Base-by-base conservation (phyloP, 345 rosid genomes). In the Syzygium aqueum region DNA sequence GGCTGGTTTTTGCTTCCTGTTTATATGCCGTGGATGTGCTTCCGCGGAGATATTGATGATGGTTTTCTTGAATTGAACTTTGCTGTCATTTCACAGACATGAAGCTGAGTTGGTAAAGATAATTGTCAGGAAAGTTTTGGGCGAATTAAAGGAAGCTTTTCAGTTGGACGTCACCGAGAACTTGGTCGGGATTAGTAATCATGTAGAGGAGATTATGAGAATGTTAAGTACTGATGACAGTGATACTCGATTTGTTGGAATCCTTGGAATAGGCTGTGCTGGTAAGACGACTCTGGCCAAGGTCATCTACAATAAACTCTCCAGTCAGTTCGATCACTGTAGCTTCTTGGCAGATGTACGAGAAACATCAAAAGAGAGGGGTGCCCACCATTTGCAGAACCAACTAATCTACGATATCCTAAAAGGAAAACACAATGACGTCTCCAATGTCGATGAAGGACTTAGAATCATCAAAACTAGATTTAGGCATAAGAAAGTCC, bases 231-330 rank as follows among this genome's bases (percentile, higher is more conserved):
- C 22, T 22, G 53, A 59, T 37, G 56, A 28, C 12, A n/a, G 7
- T 13, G 85, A 78, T 19, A 85, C 84, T 22, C 6, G 54, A 17
- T 2, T 57, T n/a, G 40, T 87, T 37, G 88, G 77, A 40, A 80
- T 87, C 25, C 28, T 57, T 5, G 85, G 88, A 6, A n/a, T 54
- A 21, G 85, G 88, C 7, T 61, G 85, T 50, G 52, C 57, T 43
- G 85, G 88, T 11, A 87, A 83, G 85, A 87, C 82, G 11, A 57
- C 88, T 56, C 80, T 87, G 49, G 88, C 88, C 11, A 87, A 50
- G 85, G 28, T 46, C 53, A 49, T 87, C 50, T 87, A 80, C 46
- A 53, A 87, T 67, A 17, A 46, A 23, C 23, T 87, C 25, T 87
- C 56, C 10, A 9, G 43, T 40, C 77, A 59, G 5, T 80, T 83